phyloP scores from a whole-genome alignment of 345 rosid genomes.

The Euphorbia tirucalli region DNA sequence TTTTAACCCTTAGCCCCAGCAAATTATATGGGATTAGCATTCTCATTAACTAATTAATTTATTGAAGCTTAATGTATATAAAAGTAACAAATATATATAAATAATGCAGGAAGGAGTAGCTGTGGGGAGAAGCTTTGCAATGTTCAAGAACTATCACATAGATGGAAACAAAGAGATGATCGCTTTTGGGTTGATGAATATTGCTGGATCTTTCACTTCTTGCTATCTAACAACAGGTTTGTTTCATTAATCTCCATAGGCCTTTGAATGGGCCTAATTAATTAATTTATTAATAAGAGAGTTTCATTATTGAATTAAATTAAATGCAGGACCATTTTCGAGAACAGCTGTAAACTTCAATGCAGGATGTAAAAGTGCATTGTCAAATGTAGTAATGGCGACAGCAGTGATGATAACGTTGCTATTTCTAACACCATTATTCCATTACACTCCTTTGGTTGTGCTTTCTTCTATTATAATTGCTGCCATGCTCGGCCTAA shows the following conservation, averaged over 20 bases:
- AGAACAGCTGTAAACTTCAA: conserved; percentile 39
- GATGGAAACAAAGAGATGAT: conserved; percentile 55
- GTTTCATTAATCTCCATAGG: background rate
- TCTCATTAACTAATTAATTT: no score
- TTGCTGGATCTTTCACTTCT: conserved; percentile 43
- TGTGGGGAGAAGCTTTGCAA: conserved; percentile 43
- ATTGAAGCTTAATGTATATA: no score
- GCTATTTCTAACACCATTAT: conserved; percentile 28
- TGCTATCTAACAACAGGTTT: conserved; percentile 43
- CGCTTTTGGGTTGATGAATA: conserved; percentile 45
- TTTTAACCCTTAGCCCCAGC: no score
- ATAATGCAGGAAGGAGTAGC: conserved; percentile 46
- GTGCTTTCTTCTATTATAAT: conserved; percentile 34
- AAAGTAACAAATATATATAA: no score
- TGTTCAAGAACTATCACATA: conserved; percentile 42
- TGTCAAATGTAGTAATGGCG: conserved; percentile 39
- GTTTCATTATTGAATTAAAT: no score
- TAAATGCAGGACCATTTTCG: conserved; percentile 33
- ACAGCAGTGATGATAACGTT: conserved; percentile 25
- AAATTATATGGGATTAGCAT: no score
- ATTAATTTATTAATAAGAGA: no score
- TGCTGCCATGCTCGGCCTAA: conserved; percentile 31
- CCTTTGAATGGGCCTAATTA: no score
- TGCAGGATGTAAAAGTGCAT: conserved; percentile 35
- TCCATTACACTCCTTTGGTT: conserved; percentile 30